These are phyloP conservation scores for Sporothrix inflata DNA, from an alignment of 2,329 filamentous ascomycete genomes.

Conservation along the genomic window DNA sequence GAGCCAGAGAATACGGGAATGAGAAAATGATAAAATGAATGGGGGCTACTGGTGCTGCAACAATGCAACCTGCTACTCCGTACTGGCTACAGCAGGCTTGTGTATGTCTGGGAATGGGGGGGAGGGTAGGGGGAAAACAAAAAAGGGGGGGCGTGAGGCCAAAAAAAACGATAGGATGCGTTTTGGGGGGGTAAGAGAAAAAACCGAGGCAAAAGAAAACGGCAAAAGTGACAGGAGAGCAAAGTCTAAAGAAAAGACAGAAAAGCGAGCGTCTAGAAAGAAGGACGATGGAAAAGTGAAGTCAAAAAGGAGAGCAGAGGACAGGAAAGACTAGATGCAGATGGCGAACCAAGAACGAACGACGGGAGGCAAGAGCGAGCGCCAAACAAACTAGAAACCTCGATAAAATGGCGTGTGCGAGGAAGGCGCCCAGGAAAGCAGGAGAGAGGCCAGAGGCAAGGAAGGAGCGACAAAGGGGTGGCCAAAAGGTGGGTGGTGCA, in stretches of 20 bases:
- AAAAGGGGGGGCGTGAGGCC: constrained; percentile 14
- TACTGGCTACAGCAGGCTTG: constrained; percentile 13
- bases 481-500: neutral
- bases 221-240: neutral
- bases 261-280: neutral
- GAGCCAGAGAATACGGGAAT: constrained; percentile 17
- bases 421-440: neutral
- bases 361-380: constrained; percentile 17
- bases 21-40: constrained; percentile 18
- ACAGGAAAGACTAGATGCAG: neutral
- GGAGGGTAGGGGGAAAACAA: constrained; percentile 26
- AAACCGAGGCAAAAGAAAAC: constrained; percentile 15
- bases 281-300: neutral
- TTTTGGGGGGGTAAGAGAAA: neutral
- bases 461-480: constrained; percentile 18
- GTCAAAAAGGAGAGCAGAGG: neutral
- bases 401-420: constrained; percentile 7
- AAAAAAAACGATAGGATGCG: constrained; percentile 4
- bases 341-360: neutral
- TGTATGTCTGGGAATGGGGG: constrained; percentile 15
- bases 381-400: neutral
- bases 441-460: neutral
- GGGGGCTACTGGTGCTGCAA: constrained; percentile 5
- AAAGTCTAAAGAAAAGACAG: neutral
- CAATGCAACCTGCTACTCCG: constrained; percentile 17